These are phyloP conservation scores for Ambrosia trifida DNA, from an alignment of 129 eudicot genomes.

Conservation along the genomic window DNA sequence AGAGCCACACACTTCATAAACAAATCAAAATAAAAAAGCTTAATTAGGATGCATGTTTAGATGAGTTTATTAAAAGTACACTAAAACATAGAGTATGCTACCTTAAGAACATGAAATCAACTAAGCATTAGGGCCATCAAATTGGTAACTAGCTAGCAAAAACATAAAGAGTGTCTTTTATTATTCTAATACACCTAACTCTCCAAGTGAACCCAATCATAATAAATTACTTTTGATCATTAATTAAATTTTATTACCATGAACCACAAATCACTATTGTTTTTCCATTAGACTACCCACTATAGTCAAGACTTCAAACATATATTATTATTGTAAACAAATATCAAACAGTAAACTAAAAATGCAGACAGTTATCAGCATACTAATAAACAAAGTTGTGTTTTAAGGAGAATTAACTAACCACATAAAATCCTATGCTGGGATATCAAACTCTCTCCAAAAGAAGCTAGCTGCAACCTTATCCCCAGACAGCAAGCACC, in stretches of 20 bases:
- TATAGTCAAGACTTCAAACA: conserved; percentile 11
- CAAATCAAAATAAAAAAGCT: neutral
- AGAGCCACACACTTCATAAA: neutral
- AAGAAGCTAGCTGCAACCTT: neutral
- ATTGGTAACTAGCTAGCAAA: neutral
- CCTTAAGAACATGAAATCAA: conserved; percentile 11
- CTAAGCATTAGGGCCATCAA: conserved; percentile 11
- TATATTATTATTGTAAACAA: neutral
- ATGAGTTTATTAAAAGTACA: neutral
- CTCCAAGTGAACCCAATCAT: conserved; percentile 16
- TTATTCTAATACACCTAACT: neutral
- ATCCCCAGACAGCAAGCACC: neutral
- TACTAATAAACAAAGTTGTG: neutral
- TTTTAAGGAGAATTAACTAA: neutral
- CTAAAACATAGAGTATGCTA: neutral
- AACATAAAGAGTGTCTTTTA: neutral
- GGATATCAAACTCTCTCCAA: conserved; percentile 14
- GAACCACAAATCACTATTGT: no score
- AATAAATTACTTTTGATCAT: conserved; percentile 18
- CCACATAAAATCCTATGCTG: conserved; percentile 15
- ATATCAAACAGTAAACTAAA: neutral
- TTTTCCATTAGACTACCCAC: neutral
- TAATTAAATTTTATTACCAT: no score
- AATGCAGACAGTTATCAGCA: conserved; percentile 6
- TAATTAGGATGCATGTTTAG: neutral